Evolutionary conservation across 2,329 filamentous ascomycete species (phyloP), one percentile per base, ranked within the genome.

Genomic region (Dactylellina leptospora): DNA sequence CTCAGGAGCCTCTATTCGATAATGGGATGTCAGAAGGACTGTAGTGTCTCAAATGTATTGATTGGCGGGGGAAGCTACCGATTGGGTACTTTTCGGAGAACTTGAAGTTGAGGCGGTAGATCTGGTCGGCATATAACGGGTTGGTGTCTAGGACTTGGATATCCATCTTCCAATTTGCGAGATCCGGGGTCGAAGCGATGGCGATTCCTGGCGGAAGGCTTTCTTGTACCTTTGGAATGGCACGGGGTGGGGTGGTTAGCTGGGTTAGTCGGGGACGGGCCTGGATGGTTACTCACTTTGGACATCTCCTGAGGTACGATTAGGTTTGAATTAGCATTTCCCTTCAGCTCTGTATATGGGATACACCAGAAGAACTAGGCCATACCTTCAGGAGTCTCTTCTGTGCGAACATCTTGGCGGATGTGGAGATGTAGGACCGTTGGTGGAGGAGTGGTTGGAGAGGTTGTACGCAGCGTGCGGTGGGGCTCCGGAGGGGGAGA

Each of bases 81-180:
- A 99, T 99, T 13, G 95, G 95, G 78, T 99, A 99, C 76, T 86
- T 87, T 28, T 85, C 84, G 73, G 87, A 87, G 80, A 99, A 99
- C 51, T 85, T 88, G 80, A 99, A 96, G 78, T 92, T 92, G 59
- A 99, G 83, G 20, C 93, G 86, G 81, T 91, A 97, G 22, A 83
- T 88, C 79, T 97, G 85, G 78, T 87, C 85, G 55, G 86, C 81
- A 81, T 99, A 99, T 50, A 99, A 82, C 1, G 93, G 93, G 78
- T 99, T 99, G 68, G 86, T 82, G 80, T 97, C 95, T 40, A 97
- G 85, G 56, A 99, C 93, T 75, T 85, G 83, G 59, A 99, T 96
- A 79, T 99, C 96, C 81, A 97, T 88, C 54, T 88, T 84, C 96
- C 95, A 99, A 82, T 95, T 89, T 78, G 91, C 85, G 56, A 96